These are phyloP conservation scores for Pulveroboletus sp. DNA, from an alignment of 768 basidiomycete species.

Conservation along the genomic window DNA sequence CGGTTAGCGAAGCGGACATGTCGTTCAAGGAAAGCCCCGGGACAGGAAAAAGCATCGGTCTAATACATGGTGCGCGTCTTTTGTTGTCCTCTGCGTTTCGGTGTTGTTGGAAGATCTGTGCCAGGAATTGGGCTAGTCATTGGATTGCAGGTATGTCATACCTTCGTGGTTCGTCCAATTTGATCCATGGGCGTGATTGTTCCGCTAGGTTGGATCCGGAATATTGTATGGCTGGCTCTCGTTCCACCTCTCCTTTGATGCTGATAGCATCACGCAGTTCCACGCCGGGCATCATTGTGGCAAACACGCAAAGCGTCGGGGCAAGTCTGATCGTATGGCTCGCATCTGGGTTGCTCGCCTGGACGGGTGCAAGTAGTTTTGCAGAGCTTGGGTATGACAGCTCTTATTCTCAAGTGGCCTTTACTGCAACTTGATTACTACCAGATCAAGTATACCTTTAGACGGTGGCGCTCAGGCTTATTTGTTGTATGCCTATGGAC, in stretches of 20 bases:
- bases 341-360: conserved; percentile 75
- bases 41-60: conserved; percentile 68
- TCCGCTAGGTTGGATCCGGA: conserved; percentile 75
- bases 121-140: conserved; percentile 82
- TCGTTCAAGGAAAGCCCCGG: conserved; percentile 46
- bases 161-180: neutral
- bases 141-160: conserved; percentile 59
- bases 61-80: conserved; percentile 64
- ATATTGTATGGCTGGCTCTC: conserved; percentile 67
- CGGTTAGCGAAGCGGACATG: conserved; percentile 65
- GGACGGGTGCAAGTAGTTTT: conserved; percentile 95
- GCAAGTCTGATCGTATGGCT: conserved; percentile 87
- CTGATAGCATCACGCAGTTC: conserved; percentile 46
- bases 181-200: conserved; percentile 2
- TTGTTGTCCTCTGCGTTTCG: neutral
- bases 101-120: conserved; percentile 6
- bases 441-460: conserved; percentile 31
- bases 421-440: neutral
- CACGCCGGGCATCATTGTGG: conserved; percentile 87
- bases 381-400: conserved; percentile 78
- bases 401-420: neutral
- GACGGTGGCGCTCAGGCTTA: conserved; percentile 70
- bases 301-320: conserved; percentile 85
- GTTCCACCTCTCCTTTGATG: neutral
- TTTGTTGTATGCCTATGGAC: conserved; percentile 84